phyloP scores from a whole-genome alignment of 306 rosid genomes.

The Trifolium dubium region DNA sequence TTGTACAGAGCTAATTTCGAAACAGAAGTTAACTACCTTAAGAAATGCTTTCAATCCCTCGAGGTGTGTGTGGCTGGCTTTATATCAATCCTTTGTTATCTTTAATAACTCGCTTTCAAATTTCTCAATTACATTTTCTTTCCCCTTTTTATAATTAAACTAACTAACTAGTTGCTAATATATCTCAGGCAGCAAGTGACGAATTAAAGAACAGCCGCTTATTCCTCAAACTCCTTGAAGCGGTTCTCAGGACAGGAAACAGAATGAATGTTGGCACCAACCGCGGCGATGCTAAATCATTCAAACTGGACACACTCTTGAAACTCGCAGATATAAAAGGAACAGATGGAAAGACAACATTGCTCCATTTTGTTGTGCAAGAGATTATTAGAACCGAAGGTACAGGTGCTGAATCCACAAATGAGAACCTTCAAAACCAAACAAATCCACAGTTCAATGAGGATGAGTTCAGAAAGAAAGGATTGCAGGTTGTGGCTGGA shows the following conservation, averaged over 20 bases:
- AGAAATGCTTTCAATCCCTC: constrained; percentile 84
- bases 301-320: constrained; percentile 89
- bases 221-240: constrained; percentile 93
- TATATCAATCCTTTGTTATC: constrained; percentile 28
- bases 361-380: constrained; percentile 98
- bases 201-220: constrained; percentile 88
- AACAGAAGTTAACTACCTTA: constrained; percentile 82
- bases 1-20: constrained; percentile 95
- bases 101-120: constrained; percentile 35
- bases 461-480: constrained; percentile 87
- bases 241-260: constrained; percentile 97
- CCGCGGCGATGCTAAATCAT: constrained; percentile 92
- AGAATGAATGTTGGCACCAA: constrained; percentile 97
- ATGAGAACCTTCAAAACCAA: constrained; percentile 53
- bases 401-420: constrained; percentile 56
- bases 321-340: constrained; percentile 96
- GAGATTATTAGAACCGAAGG: constrained; percentile 94
- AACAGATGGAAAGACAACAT: constrained; percentile 95
- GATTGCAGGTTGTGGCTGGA: constrained; percentile 89
- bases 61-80: constrained; percentile 64
- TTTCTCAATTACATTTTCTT: constrained; percentile 35
- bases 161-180: constrained; percentile 34
- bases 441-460: constrained; percentile 55
- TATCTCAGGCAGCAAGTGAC: constrained; percentile 81
- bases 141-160: constrained; percentile 25